Percentiles rank a stretch among this genome's conserved stretches.
These are phyloP conservation scores for Punica granatum DNA, from an alignment of 345 rosid genomes.

Conservation along the genomic window DNA sequence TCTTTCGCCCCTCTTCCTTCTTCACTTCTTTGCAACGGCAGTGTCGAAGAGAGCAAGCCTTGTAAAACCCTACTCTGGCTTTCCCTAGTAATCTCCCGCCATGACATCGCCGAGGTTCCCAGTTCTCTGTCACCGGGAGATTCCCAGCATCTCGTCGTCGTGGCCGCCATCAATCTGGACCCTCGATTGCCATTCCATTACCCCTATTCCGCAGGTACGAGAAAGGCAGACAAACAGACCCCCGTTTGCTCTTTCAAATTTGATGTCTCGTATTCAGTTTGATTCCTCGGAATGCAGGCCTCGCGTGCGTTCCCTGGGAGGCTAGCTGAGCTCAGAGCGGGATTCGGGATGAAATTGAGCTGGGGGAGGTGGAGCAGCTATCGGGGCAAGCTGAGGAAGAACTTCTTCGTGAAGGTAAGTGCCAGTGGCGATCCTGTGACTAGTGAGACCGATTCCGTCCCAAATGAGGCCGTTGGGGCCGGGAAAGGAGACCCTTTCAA, in stretches of 20 bases:
- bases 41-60: too few relatives aligned
- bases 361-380: conserved; percentile 14
- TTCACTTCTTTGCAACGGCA: not conserved
- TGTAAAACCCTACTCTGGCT: not conserved
- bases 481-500: conserved; percentile 22
- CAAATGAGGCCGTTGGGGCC: conserved; percentile 13
- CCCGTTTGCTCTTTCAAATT: not conserved
- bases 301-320: not conserved
- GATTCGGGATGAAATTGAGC: conserved; percentile 14
- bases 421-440: conserved; percentile 21
- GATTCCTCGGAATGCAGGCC: not conserved
- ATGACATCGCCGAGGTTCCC: not conserved
- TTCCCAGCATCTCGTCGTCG: not conserved
- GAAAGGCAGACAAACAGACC: not conserved
- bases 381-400: conserved; percentile 9
- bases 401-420: conserved; percentile 26
- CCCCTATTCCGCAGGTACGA: not conserved
- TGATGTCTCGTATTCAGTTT: not conserved
- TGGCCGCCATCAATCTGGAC: not conserved
- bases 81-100: not conserved
- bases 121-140: not conserved
- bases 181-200: not conserved
- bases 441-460: conserved; percentile 22
- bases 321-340: conserved; percentile 15
- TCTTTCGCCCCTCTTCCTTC: too few relatives aligned